phyloP scores from a whole-genome alignment of 2,329 filamentous ascomycete genomes.

The Colletotrichum sojae region DNA sequence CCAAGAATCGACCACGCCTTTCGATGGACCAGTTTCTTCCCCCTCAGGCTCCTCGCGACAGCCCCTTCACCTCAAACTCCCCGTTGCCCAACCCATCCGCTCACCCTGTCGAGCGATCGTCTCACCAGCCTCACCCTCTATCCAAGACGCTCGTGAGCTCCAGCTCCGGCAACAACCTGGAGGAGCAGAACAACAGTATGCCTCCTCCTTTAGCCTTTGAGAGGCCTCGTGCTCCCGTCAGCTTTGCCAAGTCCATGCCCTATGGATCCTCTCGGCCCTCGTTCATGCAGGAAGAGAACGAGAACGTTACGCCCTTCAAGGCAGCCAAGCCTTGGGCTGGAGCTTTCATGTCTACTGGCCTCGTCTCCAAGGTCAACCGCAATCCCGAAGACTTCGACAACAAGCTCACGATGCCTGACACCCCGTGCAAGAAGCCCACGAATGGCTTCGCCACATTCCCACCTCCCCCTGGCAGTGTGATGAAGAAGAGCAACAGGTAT shows the following conservation, averaged over 20 bases:
- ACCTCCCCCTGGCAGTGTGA: slow-evolving; percentile 69
- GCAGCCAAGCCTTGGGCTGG: slow-evolving; percentile 82
- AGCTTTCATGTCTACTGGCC: slow-evolving; percentile 93
- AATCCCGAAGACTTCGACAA: slow-evolving; percentile 76
- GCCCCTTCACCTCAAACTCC: slow-evolving; percentile 71
- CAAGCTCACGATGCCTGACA: slow-evolving; percentile 87
- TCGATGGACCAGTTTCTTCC: slow-evolving; percentile 85
- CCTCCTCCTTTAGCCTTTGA: slow-evolving; percentile 70
- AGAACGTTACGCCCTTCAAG: slow-evolving; percentile 68
- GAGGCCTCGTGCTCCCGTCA: slow-evolving; percentile 61
- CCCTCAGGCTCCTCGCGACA: slow-evolving; percentile 72
- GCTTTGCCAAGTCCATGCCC: slow-evolving; percentile 84
- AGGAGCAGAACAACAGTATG: slow-evolving; percentile 70
- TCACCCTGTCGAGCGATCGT: slow-evolving; percentile 62
- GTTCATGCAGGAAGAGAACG: slow-evolving; percentile 38
- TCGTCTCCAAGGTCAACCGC: slow-evolving; percentile 95
- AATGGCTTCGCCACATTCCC: slow-evolving; percentile 79
- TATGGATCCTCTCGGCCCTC: slow-evolving; percentile 63
- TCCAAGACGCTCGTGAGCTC: slow-evolving; percentile 90
- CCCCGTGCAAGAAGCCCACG: slow-evolving; percentile 90
- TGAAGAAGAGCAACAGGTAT: slow-evolving; percentile 77
- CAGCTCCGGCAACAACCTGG: slow-evolving; percentile 83
- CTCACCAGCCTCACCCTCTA: slow-evolving; percentile 81
- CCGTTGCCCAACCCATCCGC: slow-evolving; percentile 67
- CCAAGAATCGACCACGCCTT: slow-evolving; percentile 78